Conservation (phyloP, 768 basidiomycete species). For the Mycena pura region DNA sequence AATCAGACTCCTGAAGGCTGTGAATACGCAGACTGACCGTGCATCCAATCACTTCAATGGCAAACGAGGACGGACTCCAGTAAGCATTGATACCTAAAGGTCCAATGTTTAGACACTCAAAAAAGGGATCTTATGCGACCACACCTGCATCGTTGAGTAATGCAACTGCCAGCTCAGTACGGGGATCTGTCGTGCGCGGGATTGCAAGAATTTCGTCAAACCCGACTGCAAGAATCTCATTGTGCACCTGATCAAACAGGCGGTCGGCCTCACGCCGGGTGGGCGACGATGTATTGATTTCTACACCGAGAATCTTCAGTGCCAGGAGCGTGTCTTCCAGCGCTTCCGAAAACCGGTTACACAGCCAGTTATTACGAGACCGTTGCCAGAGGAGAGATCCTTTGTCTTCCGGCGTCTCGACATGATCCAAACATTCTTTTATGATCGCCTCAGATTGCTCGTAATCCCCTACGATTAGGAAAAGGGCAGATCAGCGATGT, state of each 20-base stretch:
- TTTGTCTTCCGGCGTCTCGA: slow-evolving; percentile 58
- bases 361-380: slow-evolving; percentile 69
- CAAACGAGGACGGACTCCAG: slow-evolving; percentile 64
- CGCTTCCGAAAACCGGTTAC: slow-evolving; percentile 61
- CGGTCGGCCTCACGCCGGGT: slow-evolving; percentile 59
- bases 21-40: slow-evolving; percentile 51
- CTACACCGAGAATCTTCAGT: slow-evolving; percentile 66
- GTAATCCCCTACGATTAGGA: slow-evolving; percentile 55
- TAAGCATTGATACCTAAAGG: slow-evolving; percentile 68
- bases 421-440: slow-evolving; percentile 58
- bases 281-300: slow-evolving; percentile 58
- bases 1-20: not conserved
- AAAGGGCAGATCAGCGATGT: not conserved
- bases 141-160: slow-evolving; percentile 74
- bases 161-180: slow-evolving; percentile 67
- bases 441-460: slow-evolving; percentile 58
- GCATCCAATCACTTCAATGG: slow-evolving; percentile 70
- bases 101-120: not conserved
- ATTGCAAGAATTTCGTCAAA: slow-evolving; percentile 71
- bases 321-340: slow-evolving; percentile 65
- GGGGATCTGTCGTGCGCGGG: slow-evolving; percentile 64
- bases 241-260: slow-evolving; percentile 76
- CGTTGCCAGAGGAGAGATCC: slow-evolving; percentile 63
- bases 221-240: slow-evolving; percentile 72
- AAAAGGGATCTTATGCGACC: not conserved